Conservation (phyloP, 2,329 filamentous ascomycete species). For the Colletotrichum viniferum region DNA sequence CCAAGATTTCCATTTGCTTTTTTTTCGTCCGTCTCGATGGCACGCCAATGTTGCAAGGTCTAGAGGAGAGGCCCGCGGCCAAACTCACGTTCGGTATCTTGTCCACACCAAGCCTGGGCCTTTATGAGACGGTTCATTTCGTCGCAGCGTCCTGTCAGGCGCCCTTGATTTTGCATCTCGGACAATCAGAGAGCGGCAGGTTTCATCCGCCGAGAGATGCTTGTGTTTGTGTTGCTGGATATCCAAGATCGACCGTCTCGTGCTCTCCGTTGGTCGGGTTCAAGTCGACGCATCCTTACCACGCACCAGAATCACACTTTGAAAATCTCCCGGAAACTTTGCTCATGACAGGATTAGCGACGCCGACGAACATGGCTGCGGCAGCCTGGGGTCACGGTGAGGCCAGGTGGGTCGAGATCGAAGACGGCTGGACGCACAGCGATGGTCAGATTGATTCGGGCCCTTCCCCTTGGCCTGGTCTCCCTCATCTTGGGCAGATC, state of each 20-base stretch:
- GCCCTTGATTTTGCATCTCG: background rate
- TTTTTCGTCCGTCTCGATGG: background rate
- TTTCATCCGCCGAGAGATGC: background rate
- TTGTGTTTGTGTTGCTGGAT: background rate
- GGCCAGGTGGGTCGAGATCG: slow-evolving; percentile 1
- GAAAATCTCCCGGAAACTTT: background rate
- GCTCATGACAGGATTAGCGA: background rate
- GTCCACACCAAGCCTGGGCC: background rate
- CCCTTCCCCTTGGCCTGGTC: background rate
- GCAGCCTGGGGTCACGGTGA: background rate
- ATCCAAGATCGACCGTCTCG: background rate
- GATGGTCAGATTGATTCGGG: background rate
- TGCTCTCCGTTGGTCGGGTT: background rate
- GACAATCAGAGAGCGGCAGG: background rate
- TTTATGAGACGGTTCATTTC: background rate
- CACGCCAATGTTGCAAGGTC: background rate
- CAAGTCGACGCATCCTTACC: background rate
- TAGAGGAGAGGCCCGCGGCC: background rate
- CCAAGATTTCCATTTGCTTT: background rate
- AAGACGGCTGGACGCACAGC: background rate
- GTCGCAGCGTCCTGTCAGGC: background rate
- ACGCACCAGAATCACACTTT: background rate
- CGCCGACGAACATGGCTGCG: background rate
- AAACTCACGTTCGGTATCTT: background rate
- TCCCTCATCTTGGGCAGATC: background rate